Base-by-base conservation (phyloP, 2,329 filamentous ascomycete species). In the Fusarium newnesense region DNA sequence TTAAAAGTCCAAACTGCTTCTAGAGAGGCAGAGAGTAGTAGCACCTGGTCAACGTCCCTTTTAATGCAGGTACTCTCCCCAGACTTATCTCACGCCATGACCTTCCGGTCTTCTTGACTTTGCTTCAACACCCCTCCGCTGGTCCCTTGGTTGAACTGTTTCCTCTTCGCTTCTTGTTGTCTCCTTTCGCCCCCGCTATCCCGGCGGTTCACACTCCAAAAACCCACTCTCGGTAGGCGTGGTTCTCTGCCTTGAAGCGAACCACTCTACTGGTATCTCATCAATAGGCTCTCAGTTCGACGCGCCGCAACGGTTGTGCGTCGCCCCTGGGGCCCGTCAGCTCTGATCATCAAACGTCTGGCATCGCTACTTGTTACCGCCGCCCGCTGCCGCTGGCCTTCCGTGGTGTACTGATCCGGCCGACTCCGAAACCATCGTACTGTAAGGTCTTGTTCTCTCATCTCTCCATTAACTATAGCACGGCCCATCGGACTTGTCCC, bases 1-100 rank as follows among this genome's bases (percentile, higher is more conserved):
- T 72, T 69, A 61, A 67, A 70, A 63, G 60, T 67, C 53, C 69
- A 43, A 67, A 67, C 50, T 67, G 72, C 37, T 59, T 63, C 66
- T 60, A 66, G 69, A 69, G 47, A 65, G 71, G 56, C 50, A 61
- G 44, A 68, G 34, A 42, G 62, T 50, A 60, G 24, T n/a, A 24
- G 43, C 37, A 57, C 69, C 65, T 67, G 64, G 69, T 59, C 70
- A 59, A 69, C 62, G 64, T 76, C 69, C 75, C 75, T 77, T 78
- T 79, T 77, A 76, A 75, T 78, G 77, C 76, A 78, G 75, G 70
- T 76, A 75, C 75, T 78, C 64, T 78, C 76, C 76, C 73, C 72
- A 76, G 73, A 73, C 74, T 67, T 46, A 73, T 67, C 75, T 67
- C 62, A 75, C 76, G 75, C 76, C 76, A 77, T 75, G 71, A 69